Percentiles rank a stretch among this genome's conserved stretches.
Evolutionary conservation across 2,329 filamentous ascomycete genomes (phyloP).

Genomic region (Alternaria ventricosa): DNA sequence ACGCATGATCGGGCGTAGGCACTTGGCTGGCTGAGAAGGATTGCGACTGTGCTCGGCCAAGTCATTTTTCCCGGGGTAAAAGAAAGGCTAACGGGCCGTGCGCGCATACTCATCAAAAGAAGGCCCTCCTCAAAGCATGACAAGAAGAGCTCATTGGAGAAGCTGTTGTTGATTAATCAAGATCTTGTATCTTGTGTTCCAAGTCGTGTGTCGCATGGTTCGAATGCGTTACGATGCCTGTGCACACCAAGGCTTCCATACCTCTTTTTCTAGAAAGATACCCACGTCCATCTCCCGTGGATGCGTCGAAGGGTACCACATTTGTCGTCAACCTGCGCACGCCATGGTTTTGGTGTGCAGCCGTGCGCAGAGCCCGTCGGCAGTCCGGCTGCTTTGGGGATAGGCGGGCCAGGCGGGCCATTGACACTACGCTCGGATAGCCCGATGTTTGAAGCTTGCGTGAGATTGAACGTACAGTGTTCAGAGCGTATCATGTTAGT

Average conservation of each 20-base stretch:
- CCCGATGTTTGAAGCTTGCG: conserved; percentile 5
- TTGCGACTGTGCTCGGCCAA: conserved; percentile 1
- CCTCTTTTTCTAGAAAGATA: not conserved
- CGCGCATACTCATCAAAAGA: not conserved
- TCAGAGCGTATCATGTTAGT: conserved; percentile 1
- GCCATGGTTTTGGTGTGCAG: not conserved
- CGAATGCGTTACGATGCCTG: not conserved
- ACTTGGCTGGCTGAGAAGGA: not conserved
- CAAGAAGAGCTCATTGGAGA: not conserved
- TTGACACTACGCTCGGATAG: conserved; percentile 5
- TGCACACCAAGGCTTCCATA: not conserved
- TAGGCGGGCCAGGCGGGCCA: not conserved
- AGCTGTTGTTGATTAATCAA: not conserved
- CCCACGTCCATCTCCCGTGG: not conserved
- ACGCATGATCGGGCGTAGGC: conserved; percentile 3
- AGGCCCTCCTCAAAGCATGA: not conserved
- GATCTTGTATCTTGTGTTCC: not conserved
- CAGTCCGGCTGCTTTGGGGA: not conserved
- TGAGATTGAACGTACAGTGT: conserved; percentile 4
- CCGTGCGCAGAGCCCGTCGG: conserved; percentile 1
- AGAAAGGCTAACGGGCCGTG: conserved; percentile 9
- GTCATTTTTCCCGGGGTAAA: conserved; percentile 14
- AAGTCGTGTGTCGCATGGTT: not conserved
- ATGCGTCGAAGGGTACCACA: not conserved
- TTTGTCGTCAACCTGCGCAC: conserved; percentile 1